Conservation (phyloP, 768 basidiomycete species). For the Mycena galopus region DNA sequence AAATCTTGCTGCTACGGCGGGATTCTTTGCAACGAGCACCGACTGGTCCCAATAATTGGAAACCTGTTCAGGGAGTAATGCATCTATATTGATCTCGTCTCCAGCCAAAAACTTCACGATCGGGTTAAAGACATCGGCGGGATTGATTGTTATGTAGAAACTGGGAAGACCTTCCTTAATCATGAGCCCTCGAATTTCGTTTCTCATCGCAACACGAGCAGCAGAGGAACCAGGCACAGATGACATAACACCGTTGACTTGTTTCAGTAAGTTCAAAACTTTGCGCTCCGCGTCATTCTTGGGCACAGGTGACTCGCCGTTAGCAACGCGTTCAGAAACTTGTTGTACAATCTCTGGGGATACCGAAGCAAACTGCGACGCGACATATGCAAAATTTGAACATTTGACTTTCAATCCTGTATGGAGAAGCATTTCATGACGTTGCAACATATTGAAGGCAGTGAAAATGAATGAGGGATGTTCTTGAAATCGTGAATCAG, state of each 20-base stretch:
- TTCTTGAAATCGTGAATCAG: background rate
- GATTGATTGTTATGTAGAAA: conserved; percentile 18
- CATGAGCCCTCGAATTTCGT: conserved; percentile 14
- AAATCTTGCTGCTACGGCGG: background rate
- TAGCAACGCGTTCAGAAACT: conserved; percentile 5
- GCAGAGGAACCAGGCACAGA: conserved; percentile 9
- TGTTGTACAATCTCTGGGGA: background rate
- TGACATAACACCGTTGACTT: conserved; percentile 6
- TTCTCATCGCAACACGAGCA: conserved; percentile 12
- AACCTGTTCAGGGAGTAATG: background rate
- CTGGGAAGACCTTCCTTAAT: conserved; percentile 8
- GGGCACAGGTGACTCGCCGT: background rate
- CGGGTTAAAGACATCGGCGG: conserved; percentile 7
- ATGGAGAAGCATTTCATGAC: conserved; percentile 1
- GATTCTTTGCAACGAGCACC: conserved; percentile 14
- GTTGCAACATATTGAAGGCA: background rate
- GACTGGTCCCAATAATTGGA: too few relatives aligned
- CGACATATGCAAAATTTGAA: background rate
- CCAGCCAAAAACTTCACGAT: conserved; percentile 15
- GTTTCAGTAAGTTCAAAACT: conserved; percentile 7
- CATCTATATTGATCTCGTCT: background rate
- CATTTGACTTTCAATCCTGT: background rate
- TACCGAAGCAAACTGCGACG: conserved; percentile 7
- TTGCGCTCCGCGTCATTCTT: conserved; percentile 4
- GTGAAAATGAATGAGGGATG: background rate